Base-by-base conservation (phyloP, 2,329 filamentous ascomycete species). In the Periglandula ipomoeae region DNA sequence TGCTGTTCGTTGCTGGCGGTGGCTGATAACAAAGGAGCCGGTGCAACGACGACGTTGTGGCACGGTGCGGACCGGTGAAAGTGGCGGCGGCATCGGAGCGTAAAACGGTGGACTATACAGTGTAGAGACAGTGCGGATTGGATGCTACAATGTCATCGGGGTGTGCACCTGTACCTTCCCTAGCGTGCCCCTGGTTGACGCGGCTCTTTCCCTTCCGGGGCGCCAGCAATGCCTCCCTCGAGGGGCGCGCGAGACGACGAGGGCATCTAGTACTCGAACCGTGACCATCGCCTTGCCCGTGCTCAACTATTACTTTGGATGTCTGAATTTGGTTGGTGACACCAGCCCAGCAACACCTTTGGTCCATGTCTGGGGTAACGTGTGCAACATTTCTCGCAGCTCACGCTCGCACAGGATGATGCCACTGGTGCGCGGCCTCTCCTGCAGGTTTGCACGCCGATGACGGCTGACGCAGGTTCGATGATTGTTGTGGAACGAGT, bases 291-390 rank as follows among this genome's bases (percentile, higher is more conserved):
- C n/a, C n/a, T n/a, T n/a, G n/a, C n/a, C 26, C 26, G 26, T 27
- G 26, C 11, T 27, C 11, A 27, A 27, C 26, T 5, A 11, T 5
- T 27, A 6, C 6, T 11, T 27, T 7, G 34, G 6, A 37, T n/a
- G 34, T 37, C 34, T 37, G 34, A 6, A 20, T 23, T 24, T 15
- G 20, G 15, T 20, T 37, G 44, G 20, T 40, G 10, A 39, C 44
- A 39, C 42, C 44, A 38, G 13, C 10, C 22, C 7, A 46, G 35
- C 17, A 17, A 8, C 10, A 38, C 15, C 44, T 26, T 38, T 17
- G 17, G 20, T 22, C 15, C 20, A 46, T 22, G 17, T 46, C 35
- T 30, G 44, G 44, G 34, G 44, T 46, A 46, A 40, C 44, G 35
- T 32, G 44, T 20, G 5, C 11, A 11, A 20, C 43, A 22, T 35